phyloP scores from a whole-genome alignment of 441 rosid genomes.

The Populus hybrid region DNA sequence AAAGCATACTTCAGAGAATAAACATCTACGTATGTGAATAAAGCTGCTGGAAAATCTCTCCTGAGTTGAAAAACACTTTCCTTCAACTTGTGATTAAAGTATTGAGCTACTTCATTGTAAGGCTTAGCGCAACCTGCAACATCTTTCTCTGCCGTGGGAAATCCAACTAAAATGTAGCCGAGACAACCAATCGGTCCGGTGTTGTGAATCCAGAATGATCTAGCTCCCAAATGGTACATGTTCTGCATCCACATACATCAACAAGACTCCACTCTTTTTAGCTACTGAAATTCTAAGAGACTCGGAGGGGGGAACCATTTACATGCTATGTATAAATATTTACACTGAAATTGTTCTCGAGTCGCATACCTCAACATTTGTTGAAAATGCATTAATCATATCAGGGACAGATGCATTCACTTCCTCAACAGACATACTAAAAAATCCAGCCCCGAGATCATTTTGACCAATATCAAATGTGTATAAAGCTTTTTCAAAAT shows the following conservation, averaged over 20 bases:
- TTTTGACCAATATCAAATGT: constrained; percentile 81
- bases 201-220: constrained; percentile 28
- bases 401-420: constrained; percentile 58
- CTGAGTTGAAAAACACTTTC: constrained; percentile 11
- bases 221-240: constrained; percentile 17
- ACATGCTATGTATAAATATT: background rate
- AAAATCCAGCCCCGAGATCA: constrained; percentile 46
- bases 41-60: constrained; percentile 9
- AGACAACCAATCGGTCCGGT: constrained; percentile 25
- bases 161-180: constrained; percentile 12
- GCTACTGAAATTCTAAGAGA: background rate
- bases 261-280: background rate
- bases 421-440: constrained; percentile 43
- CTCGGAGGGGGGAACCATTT: no score
- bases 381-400: constrained; percentile 45
- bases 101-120: constrained; percentile 16
- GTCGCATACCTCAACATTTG: constrained; percentile 45
- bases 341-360: background rate
- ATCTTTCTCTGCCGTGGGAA: constrained; percentile 15
- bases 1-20: constrained; percentile 16
- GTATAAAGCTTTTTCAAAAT: constrained; percentile 61
- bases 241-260: constrained; percentile 5
- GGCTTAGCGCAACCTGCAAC: constrained; percentile 20
- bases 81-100: constrained; percentile 18
- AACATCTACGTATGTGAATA: constrained; percentile 22